Evolutionary conservation across 495 filamentous ascomycete species (phyloP).

Genomic region (Xylaria grammica): DNA sequence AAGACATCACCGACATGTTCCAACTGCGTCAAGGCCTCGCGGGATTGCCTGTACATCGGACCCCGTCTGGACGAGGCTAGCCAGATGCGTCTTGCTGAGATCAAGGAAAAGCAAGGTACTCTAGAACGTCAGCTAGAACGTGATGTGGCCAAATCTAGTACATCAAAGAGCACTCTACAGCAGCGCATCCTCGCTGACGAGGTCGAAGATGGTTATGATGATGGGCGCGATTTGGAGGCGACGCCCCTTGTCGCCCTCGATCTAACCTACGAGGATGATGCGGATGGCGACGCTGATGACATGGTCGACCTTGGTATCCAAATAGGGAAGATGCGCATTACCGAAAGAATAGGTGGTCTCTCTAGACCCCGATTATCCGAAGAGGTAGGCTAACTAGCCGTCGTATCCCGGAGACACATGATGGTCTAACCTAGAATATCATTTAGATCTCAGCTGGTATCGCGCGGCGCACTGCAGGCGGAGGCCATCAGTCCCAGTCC

Average conservation of each 20-base stretch:
- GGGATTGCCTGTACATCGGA: constrained; percentile 70
- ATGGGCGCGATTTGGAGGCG: constrained; percentile 57
- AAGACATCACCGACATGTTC: constrained; percentile 70
- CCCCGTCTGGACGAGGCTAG: constrained; percentile 64
- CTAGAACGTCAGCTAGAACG: constrained; percentile 66
- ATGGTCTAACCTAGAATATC: constrained; percentile 14
- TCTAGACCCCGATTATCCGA: constrained; percentile 66
- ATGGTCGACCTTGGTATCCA: constrained; percentile 72
- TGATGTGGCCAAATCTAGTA: constrained; percentile 50
- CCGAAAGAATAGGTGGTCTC: constrained; percentile 69
- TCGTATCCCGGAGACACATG: constrained; percentile 15
- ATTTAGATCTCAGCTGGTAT: constrained; percentile 39
- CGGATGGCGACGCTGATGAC: constrained; percentile 61
- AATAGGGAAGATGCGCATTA: constrained; percentile 73
- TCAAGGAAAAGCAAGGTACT: constrained; percentile 72
- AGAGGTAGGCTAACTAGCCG: constrained; percentile 55
- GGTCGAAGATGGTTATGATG: constrained; percentile 50
- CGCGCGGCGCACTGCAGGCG: constrained; percentile 8
- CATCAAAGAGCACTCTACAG: constrained; percentile 33
- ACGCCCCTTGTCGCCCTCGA: constrained; percentile 63
- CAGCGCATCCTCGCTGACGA: constrained; percentile 52
- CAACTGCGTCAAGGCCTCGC: constrained; percentile 66
- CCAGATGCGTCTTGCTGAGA: constrained; percentile 65
- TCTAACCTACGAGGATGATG: constrained; percentile 67
- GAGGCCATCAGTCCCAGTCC: constrained; percentile 18